phyloP scores from a whole-genome alignment of 2,329 filamentous ascomycete genomes.

The Fusarium udum region DNA sequence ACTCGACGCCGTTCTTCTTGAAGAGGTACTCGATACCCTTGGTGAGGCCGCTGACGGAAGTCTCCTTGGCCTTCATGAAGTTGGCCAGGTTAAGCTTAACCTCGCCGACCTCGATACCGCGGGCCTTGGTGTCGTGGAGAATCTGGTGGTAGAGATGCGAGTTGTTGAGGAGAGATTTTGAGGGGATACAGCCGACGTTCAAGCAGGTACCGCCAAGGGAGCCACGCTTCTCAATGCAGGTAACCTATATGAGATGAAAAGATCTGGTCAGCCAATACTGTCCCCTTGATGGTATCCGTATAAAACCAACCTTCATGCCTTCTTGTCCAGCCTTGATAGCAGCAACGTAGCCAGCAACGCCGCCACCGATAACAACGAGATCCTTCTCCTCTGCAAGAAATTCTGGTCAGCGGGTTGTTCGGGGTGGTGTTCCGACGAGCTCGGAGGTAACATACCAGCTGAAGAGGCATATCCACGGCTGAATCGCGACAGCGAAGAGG shows the following conservation, averaged over 20 bases:
- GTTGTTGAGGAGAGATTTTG: constrained; percentile 99
- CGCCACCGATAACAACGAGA: constrained; percentile 96
- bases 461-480: constrained; percentile 68
- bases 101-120: constrained; percentile 96
- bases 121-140: constrained; percentile 94
- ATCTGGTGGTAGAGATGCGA: constrained; percentile 98
- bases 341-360: constrained; percentile 97
- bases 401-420: constrained; percentile 32
- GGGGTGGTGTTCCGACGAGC: constrained; percentile 16
- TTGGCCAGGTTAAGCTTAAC: constrained; percentile 94
- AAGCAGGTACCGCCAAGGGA: constrained; percentile 94
- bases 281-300: neutral
- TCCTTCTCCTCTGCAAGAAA: constrained; percentile 82
- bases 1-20: constrained; percentile 99
- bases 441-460: constrained; percentile 57
- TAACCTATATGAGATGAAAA: constrained; percentile 66
- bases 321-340: constrained; percentile 99
- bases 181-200: constrained; percentile 99
- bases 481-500: constrained; percentile 60
- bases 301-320: constrained; percentile 79
- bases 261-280: constrained; percentile 24
- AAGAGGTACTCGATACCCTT: constrained; percentile 98
- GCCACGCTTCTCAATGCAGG: constrained; percentile 98
- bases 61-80: constrained; percentile 99
- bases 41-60: constrained; percentile 85